phyloP scores from a whole-genome alignment of 75 land plant species.

The Cunninghamia lanceolata region DNA sequence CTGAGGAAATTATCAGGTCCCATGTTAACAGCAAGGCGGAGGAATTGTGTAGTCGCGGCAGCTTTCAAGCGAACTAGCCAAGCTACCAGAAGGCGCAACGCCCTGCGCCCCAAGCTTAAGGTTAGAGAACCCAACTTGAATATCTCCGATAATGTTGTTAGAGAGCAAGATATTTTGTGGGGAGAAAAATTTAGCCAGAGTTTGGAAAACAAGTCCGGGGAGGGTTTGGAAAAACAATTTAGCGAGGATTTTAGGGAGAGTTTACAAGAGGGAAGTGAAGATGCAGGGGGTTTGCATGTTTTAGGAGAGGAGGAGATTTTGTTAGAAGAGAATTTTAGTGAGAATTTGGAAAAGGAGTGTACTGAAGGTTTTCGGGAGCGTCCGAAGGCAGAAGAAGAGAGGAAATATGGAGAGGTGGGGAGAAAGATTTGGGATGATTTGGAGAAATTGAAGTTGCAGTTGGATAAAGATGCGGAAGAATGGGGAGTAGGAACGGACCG shows the following conservation, averaged over 20 bases:
- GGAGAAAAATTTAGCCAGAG: not conserved
- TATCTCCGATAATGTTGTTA: not conserved
- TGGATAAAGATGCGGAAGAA: slow-evolving; percentile 38
- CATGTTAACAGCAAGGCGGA: not conserved
- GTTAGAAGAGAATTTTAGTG: not conserved
- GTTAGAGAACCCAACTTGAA: slow-evolving; percentile 9
- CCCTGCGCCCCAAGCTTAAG: slow-evolving; percentile 45
- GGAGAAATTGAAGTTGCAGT: slow-evolving; percentile 41
- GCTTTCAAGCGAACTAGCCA: not conserved
- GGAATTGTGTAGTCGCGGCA: not conserved
- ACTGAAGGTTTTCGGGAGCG: not conserved
- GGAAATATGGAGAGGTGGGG: slow-evolving; percentile 1
- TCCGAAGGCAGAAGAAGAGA: not conserved
- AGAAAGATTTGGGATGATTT: slow-evolving; percentile 22
- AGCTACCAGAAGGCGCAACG: slow-evolving; percentile 26
- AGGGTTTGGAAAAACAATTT: not conserved
- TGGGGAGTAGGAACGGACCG: slow-evolving; percentile 65
- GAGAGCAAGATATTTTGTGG: not conserved
- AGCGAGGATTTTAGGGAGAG: not conserved
- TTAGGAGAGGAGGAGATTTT: not conserved
- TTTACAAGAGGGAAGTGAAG: not conserved
- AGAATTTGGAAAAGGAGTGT: not conserved
- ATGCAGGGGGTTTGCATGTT: not conserved
- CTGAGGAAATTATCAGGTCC: not conserved
- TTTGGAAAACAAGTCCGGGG: not conserved